phyloP scores from a whole-genome alignment of 176 grass and related monocot species.

The Ensete glaucum region DNA sequence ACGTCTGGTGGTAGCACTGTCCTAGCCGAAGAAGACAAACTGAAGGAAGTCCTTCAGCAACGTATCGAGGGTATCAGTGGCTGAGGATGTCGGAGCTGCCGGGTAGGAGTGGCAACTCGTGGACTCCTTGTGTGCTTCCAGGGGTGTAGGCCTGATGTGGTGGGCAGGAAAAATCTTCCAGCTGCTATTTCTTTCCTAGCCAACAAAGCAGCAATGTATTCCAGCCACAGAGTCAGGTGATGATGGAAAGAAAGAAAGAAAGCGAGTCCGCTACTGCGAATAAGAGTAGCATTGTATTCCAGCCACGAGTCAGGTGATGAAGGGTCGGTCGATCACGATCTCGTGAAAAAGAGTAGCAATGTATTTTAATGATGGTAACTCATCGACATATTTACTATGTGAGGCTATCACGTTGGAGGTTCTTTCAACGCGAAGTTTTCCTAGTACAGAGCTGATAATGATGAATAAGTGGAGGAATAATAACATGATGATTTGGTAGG shows the following conservation, averaged over 20 bases:
- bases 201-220: constrained; percentile 22
- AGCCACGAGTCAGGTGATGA: neutral
- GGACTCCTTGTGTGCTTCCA: constrained; percentile 55
- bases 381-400: too few relatives aligned
- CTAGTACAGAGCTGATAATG: too few relatives aligned
- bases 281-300: constrained; percentile 19
- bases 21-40: constrained; percentile 36
- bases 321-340: neutral
- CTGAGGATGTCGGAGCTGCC: constrained; percentile 61
- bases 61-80: constrained; percentile 50
- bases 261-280: constrained; percentile 42
- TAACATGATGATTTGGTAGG: too few relatives aligned
- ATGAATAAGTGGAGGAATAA: too few relatives aligned
- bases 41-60: constrained; percentile 39
- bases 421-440: too few relatives aligned
- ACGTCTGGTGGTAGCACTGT: constrained; percentile 28
- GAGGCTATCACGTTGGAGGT: too few relatives aligned
- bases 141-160: constrained; percentile 76
- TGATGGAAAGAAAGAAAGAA: constrained; percentile 25
- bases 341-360: too few relatives aligned
- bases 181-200: constrained; percentile 37
- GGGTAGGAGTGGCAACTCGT: constrained; percentile 70
- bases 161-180: constrained; percentile 41
- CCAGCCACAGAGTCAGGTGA: neutral
- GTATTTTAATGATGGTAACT: too few relatives aligned